Evolutionary conservation across 495 filamentous ascomycete species (phyloP), one percentile per base, ranked within the genome.

Genomic region (Penicillium daleae): DNA sequence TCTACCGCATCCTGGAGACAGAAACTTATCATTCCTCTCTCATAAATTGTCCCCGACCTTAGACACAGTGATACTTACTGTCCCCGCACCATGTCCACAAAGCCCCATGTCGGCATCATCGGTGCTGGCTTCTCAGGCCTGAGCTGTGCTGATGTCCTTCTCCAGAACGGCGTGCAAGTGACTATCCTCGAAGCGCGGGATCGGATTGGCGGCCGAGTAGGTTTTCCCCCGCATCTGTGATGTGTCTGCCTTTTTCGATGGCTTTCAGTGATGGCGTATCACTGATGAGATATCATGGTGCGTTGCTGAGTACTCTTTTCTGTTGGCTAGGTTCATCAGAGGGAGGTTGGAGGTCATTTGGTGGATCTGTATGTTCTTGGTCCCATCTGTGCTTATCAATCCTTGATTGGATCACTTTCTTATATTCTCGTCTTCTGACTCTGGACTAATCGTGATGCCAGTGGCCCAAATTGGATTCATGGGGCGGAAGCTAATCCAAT

Each of bases 401-500:
- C 29, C 4, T 22, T 35, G 9, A 6, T 48, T 49, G 9, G 13
- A 22, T 15, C n/a, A 13, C 19, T 35, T 26, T 4, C 15, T 21
- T 10, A 5, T n/a, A 26, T 31, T 49, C 6, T 15, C 15, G 35
- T 27, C 21, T 32, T 51, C 44, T 9, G 27, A 57, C 32, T 39
- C 17, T 13, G 27, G 12, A 27, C 40, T 59, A 27, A 54, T 49
- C 48, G 44, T 27, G 0, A 12, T 39, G 6, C 3, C 61, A 90
- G 92, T 22, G 94, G 94, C 6, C 89, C 94, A 7, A 98, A 97
- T 70, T 97, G 94, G 94, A 96, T 97, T 27, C 94, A 98, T 73
- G 95, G 95, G 37, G 89, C 90, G 0, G 83, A 87, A 2, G 76
- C 90, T 52, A 99, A 97, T 70, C 93, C 95, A 6, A 93, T 99